Evolutionary conservation across 2,329 filamentous ascomycete genomes (phyloP).

Genomic region (Blumeria hordei): DNA sequence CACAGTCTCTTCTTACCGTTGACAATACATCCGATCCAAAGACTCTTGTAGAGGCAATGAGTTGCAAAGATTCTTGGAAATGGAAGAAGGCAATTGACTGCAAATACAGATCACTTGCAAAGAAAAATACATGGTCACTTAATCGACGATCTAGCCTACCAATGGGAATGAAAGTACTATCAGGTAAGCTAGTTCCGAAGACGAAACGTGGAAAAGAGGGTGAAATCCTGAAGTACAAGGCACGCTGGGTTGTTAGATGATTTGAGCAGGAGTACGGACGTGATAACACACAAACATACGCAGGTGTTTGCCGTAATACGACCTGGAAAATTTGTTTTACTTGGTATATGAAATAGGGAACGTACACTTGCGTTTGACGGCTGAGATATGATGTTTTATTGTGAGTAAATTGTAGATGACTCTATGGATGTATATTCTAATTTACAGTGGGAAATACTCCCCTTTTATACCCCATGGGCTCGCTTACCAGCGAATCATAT

Average conservation of each 20-base stretch:
- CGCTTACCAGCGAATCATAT: no score
- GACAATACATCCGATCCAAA: background rate
- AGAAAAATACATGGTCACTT: background rate
- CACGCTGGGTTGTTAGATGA: background rate
- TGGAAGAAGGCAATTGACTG: background rate
- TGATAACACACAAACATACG: background rate
- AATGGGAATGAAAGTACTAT: background rate
- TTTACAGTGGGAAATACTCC: no score
- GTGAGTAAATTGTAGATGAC: no score
- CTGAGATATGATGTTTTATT: no score
- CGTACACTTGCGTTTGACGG: no score
- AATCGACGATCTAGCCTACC: background rate
- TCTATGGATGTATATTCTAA: no score
- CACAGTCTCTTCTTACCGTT: background rate
- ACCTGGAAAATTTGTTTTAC: no score
- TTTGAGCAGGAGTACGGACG: background rate
- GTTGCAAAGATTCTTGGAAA: background rate
- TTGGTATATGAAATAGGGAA: no score
- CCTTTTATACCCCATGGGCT: no score
- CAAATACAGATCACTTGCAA: background rate
- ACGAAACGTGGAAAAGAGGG: background rate
- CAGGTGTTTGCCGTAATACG: background rate
- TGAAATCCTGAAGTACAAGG: background rate
- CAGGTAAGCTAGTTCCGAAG: background rate
- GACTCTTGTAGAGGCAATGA: slow-evolving; percentile 1